Conservation (phyloP, 768 basidiomycete species). For the Lactarius pseudohatsudake region DNA sequence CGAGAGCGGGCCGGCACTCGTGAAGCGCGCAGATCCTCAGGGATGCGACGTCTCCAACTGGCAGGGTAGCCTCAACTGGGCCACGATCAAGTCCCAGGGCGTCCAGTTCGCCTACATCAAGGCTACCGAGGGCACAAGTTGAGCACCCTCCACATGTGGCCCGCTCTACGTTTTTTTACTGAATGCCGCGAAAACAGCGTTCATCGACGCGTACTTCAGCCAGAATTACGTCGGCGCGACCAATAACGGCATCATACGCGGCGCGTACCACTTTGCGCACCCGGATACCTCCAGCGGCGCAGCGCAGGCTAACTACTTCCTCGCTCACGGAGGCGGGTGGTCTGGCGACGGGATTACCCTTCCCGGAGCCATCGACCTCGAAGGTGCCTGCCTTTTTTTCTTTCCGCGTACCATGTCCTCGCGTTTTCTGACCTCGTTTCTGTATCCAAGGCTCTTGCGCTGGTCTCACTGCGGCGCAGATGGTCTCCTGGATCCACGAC, state of each 20-base stretch:
- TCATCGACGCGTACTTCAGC: slow-evolving; percentile 46
- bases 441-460: not conserved
- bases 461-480: slow-evolving; percentile 48
- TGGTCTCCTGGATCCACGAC: slow-evolving; percentile 62
- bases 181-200: slow-evolving; percentile 35
- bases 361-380: slow-evolving; percentile 63
- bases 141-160: not conserved
- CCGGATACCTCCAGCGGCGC: slow-evolving; percentile 56
- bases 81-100: slow-evolving; percentile 49
- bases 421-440: not conserved
- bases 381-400: slow-evolving; percentile 40
- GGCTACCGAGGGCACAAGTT: slow-evolving; percentile 63
- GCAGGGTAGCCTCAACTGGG: slow-evolving; percentile 54
- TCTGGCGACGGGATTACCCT: slow-evolving; percentile 56
- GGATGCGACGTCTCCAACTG: slow-evolving; percentile 58
- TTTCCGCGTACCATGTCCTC: not conserved
- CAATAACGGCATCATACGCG: slow-evolving; percentile 55
- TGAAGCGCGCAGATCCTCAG: slow-evolving; percentile 42
- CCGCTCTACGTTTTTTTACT: not conserved
- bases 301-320: slow-evolving; percentile 57
- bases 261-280: slow-evolving; percentile 60
- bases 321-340: slow-evolving; percentile 55
- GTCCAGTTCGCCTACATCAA: slow-evolving; percentile 63
- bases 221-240: slow-evolving; percentile 57
- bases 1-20: slow-evolving; percentile 11